Evolutionary conservation across 1,139 yeast genomes (phyloP).

Genomic region (Yamadazyma diospyri): DNA sequence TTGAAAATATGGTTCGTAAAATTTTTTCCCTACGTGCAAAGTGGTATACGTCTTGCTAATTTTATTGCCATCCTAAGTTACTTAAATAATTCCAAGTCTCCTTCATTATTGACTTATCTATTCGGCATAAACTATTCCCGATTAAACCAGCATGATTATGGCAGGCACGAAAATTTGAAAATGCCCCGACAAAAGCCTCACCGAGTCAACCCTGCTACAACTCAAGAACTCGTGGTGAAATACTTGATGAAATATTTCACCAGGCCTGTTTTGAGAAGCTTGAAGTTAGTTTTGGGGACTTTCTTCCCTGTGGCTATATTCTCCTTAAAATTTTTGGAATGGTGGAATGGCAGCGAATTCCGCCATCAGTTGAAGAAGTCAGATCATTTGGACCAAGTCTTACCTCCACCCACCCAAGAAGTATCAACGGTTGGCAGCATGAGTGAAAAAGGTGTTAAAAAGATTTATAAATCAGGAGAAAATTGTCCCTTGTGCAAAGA

Average conservation of each 20-base stretch:
- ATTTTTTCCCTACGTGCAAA: conserved; percentile 58
- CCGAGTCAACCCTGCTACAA: conserved; percentile 49
- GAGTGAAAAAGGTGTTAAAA: conserved; percentile 11
- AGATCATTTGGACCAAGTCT: conserved; percentile 43
- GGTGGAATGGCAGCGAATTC: conserved; percentile 89
- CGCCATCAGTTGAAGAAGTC: conserved; percentile 58
- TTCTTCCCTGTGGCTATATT: conserved; percentile 85
- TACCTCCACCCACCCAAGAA: conserved; percentile 39
- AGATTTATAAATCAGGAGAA: conserved; percentile 29
- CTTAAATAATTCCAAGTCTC: conserved; percentile 68
- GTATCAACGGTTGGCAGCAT: neutral
- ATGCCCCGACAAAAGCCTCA: conserved; percentile 18
- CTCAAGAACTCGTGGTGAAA: conserved; percentile 40
- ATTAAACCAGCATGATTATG: conserved; percentile 58
- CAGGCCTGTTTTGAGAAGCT: conserved; percentile 37
- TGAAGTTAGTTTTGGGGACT: conserved; percentile 44
- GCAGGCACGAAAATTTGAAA: conserved; percentile 38
- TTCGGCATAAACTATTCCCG: conserved; percentile 71
- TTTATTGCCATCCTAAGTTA: conserved; percentile 63
- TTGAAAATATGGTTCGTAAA: conserved; percentile 49
- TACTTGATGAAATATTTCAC: conserved; percentile 29
- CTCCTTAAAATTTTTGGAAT: conserved; percentile 79
- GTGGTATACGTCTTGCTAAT: conserved; percentile 46
- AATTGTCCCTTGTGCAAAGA: conserved; percentile 73
- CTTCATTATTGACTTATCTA: conserved; percentile 59